Evolutionary conservation across 805 yeast genomes (phyloP), one percentile per base, ranked within the genome.

Genomic region (Kluyveromyces siamensis): DNA sequence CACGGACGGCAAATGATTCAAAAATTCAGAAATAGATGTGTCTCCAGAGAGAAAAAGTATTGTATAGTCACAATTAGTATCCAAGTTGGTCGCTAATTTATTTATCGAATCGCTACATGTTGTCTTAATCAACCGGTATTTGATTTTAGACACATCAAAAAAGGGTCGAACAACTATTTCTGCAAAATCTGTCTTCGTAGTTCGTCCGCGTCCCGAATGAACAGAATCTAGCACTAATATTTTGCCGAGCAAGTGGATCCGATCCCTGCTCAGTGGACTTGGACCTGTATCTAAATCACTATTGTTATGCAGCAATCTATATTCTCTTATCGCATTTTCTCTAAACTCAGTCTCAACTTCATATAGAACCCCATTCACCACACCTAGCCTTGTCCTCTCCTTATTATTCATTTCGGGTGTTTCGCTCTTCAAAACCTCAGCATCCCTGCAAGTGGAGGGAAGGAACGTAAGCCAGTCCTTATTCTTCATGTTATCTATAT

Each of bases 31-130:
- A 6, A 87, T 69, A 1, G 95, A 81, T 0, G 96, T 89, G 60
- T 90, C 97, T 2, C 97, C 97, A 37, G 95, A 84, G 8, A 90
- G 64, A 36, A 89, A 67, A 2, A 86, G 60, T 9, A 84, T 67
- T 0, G 84, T 75, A 21, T 71, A 59, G 4, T 49, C 48, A 11
- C 51, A 42, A 9, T 49, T 35, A 0, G 55, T 46, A n/a, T 59
- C 54, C 7, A 77, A 51, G 0, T 49, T 5, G 10, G 48, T 33
- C 0, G 80, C 79, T 52, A 71, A 66, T n/a, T 70, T 60, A 1
- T 56, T 44, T 7, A 81, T 72, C 1, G 76, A 65, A n/a, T 59
- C 47, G 1, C 62, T 50, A 5, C 72, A 58, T 0, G 58, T 55
- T 0, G 89, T 81, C 40, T 61, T 60, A n/a, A 75, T 17, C 51